A percentile compares a stretch with the other conserved stretches of the same genome.
Evolutionary conservation across 2,329 filamentous ascomycete genomes (phyloP).

Genomic region (Cladosporium velox): DNA sequence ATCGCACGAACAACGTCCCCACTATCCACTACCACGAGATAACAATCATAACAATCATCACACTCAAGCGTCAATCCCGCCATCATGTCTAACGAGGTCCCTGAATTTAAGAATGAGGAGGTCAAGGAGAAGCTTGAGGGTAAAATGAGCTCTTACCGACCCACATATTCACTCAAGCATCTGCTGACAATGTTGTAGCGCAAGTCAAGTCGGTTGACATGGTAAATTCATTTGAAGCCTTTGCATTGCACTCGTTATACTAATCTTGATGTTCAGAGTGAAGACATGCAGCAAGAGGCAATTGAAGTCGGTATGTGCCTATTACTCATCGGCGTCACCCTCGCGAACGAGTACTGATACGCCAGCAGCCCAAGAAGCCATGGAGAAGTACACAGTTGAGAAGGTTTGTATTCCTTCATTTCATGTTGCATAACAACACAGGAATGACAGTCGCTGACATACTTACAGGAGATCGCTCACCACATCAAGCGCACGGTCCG

Average conservation of each 20-base stretch:
- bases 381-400: slow-evolving; percentile 71
- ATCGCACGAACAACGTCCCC: slow-evolving; percentile 3
- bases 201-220: slow-evolving; percentile 99
- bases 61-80: not conserved
- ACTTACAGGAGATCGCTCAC: slow-evolving; percentile 80
- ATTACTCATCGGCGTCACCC: not conserved
- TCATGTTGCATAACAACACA: no score
- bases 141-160: slow-evolving; percentile 41
- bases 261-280: slow-evolving; percentile 63
- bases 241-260: not conserved
- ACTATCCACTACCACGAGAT: not conserved
- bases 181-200: slow-evolving; percentile 56
- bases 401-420: slow-evolving; percentile 53
- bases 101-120: slow-evolving; percentile 21
- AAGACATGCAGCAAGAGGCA: slow-evolving; percentile 94
- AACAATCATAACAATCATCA: not conserved
- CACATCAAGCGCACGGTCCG: slow-evolving; percentile 89
- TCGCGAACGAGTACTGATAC: slow-evolving; percentile 24
- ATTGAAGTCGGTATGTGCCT: slow-evolving; percentile 83
- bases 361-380: slow-evolving; percentile 65
- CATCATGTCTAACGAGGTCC: slow-evolving; percentile 19
- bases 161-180: slow-evolving; percentile 5
- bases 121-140: slow-evolving; percentile 73
- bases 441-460: not conserved
- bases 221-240: slow-evolving; percentile 59